Conservation (phyloP, 2,329 filamentous ascomycete species). For the Fusarium succisae region DNA sequence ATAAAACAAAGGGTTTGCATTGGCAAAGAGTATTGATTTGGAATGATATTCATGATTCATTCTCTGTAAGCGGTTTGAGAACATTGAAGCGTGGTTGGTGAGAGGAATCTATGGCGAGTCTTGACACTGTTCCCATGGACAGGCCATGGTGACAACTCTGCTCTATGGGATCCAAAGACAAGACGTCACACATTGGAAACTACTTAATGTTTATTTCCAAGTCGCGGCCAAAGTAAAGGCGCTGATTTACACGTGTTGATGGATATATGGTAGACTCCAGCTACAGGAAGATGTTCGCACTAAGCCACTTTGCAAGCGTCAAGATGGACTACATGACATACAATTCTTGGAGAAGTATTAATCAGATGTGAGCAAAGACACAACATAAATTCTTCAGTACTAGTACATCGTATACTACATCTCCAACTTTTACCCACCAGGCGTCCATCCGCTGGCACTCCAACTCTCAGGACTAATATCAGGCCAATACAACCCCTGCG, state of each 20-base stretch:
- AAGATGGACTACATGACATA: rapidly evolving
- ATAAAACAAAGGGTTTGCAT: rapidly evolving
- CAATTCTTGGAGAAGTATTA: rapidly evolving
- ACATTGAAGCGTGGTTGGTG: background rate
- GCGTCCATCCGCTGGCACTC: constrained; percentile 31
- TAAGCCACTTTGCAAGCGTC: rapidly evolving
- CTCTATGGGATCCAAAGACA: rapidly evolving
- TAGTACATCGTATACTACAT: rapidly evolving
- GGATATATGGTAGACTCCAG: rapidly evolving
- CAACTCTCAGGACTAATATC: constrained; percentile 42
- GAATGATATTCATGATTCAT: rapidly evolving
- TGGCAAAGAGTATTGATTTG: rapidly evolving
- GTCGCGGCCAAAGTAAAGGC: rapidly evolving
- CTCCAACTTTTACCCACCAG: background rate
- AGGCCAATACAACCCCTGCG: constrained; percentile 39
- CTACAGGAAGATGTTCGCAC: too few relatives aligned
- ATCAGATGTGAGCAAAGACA: rapidly evolving
- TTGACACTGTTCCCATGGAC: background rate
- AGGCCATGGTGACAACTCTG: rapidly evolving
- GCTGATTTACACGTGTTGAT: rapidly evolving
- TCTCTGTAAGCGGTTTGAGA: background rate
- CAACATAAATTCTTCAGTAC: rapidly evolving
- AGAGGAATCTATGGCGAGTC: background rate
- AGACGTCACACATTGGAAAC: rapidly evolving
- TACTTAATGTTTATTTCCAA: rapidly evolving